phyloP scores from a whole-genome alignment of 2,329 filamentous ascomycete genomes.

The Arthrobotrys sphaeroides region DNA sequence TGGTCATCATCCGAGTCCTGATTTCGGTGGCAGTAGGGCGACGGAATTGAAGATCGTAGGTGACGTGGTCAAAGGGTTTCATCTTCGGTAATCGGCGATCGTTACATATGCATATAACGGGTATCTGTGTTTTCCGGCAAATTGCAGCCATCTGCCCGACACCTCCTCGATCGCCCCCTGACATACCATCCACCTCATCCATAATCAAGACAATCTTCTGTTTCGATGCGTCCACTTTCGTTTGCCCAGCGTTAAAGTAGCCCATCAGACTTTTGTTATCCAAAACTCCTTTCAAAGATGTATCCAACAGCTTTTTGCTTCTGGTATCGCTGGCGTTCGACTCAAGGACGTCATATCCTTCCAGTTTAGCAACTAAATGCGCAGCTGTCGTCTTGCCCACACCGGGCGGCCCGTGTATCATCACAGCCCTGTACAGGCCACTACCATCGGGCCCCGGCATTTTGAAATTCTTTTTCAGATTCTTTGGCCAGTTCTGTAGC shows the following conservation, averaged over 20 bases:
- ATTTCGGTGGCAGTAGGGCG: constrained; percentile 91
- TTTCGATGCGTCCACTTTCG: constrained; percentile 79
- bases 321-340: constrained; percentile 94
- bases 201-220: constrained; percentile 97
- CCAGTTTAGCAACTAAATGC: constrained; percentile 89
- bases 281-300: constrained; percentile 85
- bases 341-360: constrained; percentile 92
- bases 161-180: constrained; percentile 91
- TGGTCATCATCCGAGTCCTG: constrained; percentile 89
- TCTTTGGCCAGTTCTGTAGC: constrained; percentile 83
- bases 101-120: constrained; percentile 97
- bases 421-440: constrained; percentile 85
- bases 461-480: constrained; percentile 82
- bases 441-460: constrained; percentile 83
- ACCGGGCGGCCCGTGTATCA: constrained; percentile 92
- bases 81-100: constrained; percentile 93
- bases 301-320: constrained; percentile 95
- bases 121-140: constrained; percentile 88
- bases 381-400: constrained; percentile 98
- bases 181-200: constrained; percentile 99
- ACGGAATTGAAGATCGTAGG: constrained; percentile 85
- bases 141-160: constrained; percentile 93
- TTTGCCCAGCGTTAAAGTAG: constrained; percentile 85
- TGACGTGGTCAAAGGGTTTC: constrained; percentile 92
- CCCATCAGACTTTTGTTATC: constrained; percentile 92